Base-by-base conservation (phyloP, 2,329 filamentous ascomycete species). In the Phialemoniopsis sp. region DNA sequence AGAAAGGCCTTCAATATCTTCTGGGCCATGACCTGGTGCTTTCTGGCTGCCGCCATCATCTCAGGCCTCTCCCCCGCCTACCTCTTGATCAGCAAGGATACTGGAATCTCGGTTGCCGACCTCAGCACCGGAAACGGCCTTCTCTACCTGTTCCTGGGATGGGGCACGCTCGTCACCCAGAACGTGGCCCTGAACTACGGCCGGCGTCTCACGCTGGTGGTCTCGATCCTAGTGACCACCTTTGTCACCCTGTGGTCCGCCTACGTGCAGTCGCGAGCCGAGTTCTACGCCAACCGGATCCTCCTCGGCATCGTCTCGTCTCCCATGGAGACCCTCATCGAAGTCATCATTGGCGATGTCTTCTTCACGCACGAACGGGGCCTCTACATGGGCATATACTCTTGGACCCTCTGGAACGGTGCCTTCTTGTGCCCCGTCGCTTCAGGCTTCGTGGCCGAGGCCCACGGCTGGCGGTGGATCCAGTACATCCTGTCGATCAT, bases 381-480 rank as follows among this genome's bases (percentile, higher is more conserved):
- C 36, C 38, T 30, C 9, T 43, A 39, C 42, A 47, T 41, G 19
- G 45, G 45, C 37, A 34, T 47, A n/a, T 45, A 47, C 38, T 45
- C 43, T 26, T 53, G 51, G 51, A 46, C 49, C 2, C 19, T 54
- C 3, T 54, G 49, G 50, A 49, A 49, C 6, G 47, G 46, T 6
- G 51, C 51, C 2, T 51, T 53, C 14, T 46, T 54, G 3, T 46
- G 49, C 2, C 51, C 51, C 0, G 51, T 54, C 1, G 45, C 50
- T 17, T 46, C 50, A 7, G 51, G 49, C 2, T 54, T 26, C 21
- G 46, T 54, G 10, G 51, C 51, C 0, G 38, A 47, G 15, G 36
- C 40, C 1, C 36, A 53, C 2, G 52, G 52, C 2, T 53, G 51
- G 51, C 45, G 46, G 14, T 55, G 52, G 52, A 52, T 51, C 13